These are phyloP conservation scores for Tubosaeta brunneosetosa DNA, from an alignment of 768 basidiomycete species.

Conservation along the genomic window DNA sequence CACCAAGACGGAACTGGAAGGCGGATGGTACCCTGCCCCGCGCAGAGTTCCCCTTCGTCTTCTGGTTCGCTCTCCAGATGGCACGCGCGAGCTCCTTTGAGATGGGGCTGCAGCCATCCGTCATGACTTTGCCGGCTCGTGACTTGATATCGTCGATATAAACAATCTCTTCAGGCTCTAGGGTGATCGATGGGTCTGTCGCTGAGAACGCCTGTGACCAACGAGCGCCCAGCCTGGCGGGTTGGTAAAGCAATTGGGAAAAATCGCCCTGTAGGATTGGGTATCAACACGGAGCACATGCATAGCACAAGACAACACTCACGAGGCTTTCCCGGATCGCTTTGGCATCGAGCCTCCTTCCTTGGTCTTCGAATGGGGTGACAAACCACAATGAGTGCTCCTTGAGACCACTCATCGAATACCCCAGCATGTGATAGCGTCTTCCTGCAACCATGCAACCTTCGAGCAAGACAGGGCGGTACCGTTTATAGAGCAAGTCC, in stretches of 20 bases:
- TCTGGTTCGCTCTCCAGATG: constrained; percentile 36
- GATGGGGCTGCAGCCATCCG: constrained; percentile 49
- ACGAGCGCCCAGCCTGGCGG: constrained; percentile 49
- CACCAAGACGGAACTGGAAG: constrained; percentile 42
- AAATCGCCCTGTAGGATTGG: constrained; percentile 35
- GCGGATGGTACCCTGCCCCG: constrained; percentile 34
- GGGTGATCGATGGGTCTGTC: constrained; percentile 42
- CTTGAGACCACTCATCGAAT: constrained; percentile 50
- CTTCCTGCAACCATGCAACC: constrained; percentile 42
- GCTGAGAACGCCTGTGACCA: constrained; percentile 53
- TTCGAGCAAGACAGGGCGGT: constrained; percentile 28
- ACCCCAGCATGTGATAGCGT: constrained; percentile 43
- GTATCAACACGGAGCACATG: background rate
- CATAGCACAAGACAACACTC: constrained; percentile 4
- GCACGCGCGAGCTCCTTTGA: constrained; percentile 33
- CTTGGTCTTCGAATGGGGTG: constrained; percentile 36
- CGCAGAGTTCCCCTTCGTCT: constrained; percentile 18
- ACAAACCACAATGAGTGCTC: constrained; percentile 50
- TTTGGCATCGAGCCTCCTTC: constrained; percentile 18
- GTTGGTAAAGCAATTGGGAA: constrained; percentile 32
- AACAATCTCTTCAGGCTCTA: constrained; percentile 34
- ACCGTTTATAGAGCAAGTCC: constrained; percentile 32
- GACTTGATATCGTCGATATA: constrained; percentile 30
- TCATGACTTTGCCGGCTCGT: constrained; percentile 34
- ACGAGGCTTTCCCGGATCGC: constrained; percentile 35